A percentile compares a stretch with the other conserved stretches of the same genome.
Evolutionary conservation across 345 rosid species (phyloP).

Genomic region (Hibiscus mutabilis): DNA sequence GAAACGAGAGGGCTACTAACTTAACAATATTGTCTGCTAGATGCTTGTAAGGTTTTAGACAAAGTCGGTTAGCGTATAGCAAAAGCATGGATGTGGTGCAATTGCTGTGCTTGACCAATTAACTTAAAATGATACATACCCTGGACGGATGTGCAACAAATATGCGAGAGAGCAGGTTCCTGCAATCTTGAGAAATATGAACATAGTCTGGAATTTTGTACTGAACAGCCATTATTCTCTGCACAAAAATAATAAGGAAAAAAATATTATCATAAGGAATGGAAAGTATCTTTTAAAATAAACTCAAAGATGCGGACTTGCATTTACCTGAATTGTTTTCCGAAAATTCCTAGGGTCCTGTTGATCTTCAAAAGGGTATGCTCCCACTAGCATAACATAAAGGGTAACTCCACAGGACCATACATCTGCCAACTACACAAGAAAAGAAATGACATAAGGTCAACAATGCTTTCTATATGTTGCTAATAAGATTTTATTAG

Average conservation of each 20-base stretch:
- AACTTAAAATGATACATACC: slow-evolving; percentile 31
- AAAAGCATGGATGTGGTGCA: neutral
- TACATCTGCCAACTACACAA: slow-evolving; percentile 73
- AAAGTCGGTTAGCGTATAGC: neutral
- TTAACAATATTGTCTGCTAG: neutral
- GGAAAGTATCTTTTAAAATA: too few species aligned
- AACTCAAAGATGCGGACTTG: neutral
- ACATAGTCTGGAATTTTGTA: slow-evolving; percentile 88
- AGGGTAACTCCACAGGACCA: slow-evolving; percentile 98
- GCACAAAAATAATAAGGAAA: slow-evolving; percentile 20
- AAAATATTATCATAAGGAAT: neutral
- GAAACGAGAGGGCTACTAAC: neutral
- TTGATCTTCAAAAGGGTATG: slow-evolving; percentile 91
- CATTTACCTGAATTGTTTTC: slow-evolving; percentile 77
- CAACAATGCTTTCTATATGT: neutral
- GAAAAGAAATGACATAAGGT: neutral
- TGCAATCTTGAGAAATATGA: slow-evolving; percentile 77
- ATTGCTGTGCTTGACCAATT: neutral
- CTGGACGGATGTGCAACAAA: slow-evolving; percentile 67
- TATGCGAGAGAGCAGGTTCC: slow-evolving; percentile 68
- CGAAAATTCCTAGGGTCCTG: slow-evolving; percentile 82
- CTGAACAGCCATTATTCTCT: slow-evolving; percentile 84
- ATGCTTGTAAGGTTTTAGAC: neutral
- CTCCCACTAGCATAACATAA: slow-evolving; percentile 90
- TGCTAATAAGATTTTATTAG: neutral